Evolutionary conservation across 73 alveolate species (phyloP), one percentile per base, ranked within the genome.

Genomic region (Symbiodinium natans): DNA sequence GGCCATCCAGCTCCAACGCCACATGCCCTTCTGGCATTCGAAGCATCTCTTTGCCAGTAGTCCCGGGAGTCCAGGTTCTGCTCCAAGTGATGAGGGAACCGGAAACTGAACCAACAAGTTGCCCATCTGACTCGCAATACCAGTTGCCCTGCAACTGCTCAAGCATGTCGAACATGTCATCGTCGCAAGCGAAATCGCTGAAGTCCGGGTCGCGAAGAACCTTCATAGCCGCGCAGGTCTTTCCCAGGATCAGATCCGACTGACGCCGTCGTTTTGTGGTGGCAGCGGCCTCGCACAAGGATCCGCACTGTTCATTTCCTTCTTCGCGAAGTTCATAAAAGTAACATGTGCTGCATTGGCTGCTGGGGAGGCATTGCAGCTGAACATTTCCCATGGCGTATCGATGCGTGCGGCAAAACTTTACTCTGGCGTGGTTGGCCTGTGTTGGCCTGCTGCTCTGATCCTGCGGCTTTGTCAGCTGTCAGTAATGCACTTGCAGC

Each of bases 1-100:
- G 80, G 80, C 80, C 80, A 25, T 63, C 80, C 80, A 63, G 19
- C 36, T 63, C 80, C 21, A 63, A 23, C 17, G 80, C 80, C 33
- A 63, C 80, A 63, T 63, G 80, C 36, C 36, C 80, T 63, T 63
- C 80, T 63, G 80, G 80, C 80, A 63, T 63, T 25, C 80, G 80
- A 29, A 31, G 19, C 36, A 17, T n/a, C 80, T 23, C 80, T 6
- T 23, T 23, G 31, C 36, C 38, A 19, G 36, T 23, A 29, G 31
- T 29, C 13, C 21, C 6, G 1, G 36, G 38, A 3, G 27, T n/a
- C 80, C 80, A 63, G 27, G 80, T 31, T 29, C 80, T 63, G 80
- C 9, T 63, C 80, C 80, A 63, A 6, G 36, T 29, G 31, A 63
- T 63, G 19, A 63, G 36, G 2, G 80, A 63, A 36, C 80, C 80